Evolutionary conservation across 1,284 basidiomycete genomes (phyloP), one percentile per base, ranked within the genome.

Genomic region (Lentinula novae-zelandiae): DNA sequence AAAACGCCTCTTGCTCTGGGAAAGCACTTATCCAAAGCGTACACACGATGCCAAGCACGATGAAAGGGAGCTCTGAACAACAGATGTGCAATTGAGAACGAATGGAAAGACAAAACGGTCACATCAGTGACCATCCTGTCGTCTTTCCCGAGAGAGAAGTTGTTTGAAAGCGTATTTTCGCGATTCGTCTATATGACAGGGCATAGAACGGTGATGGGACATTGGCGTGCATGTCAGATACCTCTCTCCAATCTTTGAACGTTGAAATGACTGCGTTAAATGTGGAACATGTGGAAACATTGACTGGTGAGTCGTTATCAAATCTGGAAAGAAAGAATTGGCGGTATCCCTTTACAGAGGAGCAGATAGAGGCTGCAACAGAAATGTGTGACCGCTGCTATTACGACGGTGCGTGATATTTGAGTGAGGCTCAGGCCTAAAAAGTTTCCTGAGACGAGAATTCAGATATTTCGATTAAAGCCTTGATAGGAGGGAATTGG

Each of bases 41-140:
- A 67, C 9, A 60, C 58, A 17, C 17, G 33, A 69, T 65, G 2
- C 67, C 65, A 31, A 68, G 51, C 0, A 69, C 13, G 40, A 64
- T 65, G 60, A 67, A 69, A 4, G 69, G 17, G 17, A 17, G 17
- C 17, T 17, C 17, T 17, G 17, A 17, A 17, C 17, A 17, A 17
- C 17, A 17, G 17, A 17, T 17, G 17, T 17, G 17, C 17, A 17
- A 17, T 17, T 0, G 17, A 17, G 17, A 17, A 17, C 17, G 17
- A 17, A 17, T 17, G 17, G 17, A 17, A 17, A 17, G 17, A 17
- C 17, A 17, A 17, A 17, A 17, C 17, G 17, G 17, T 17, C 17
- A 17, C 17, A 17, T 17, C 17, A 17, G 17, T 17, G 17, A 17
- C 17, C 17, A 17, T 17, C 17, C 17, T 17, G 17, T 17, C 17